phyloP scores from a whole-genome alignment of 768 basidiomycete species.

The Suillus subalutaceus region DNA sequence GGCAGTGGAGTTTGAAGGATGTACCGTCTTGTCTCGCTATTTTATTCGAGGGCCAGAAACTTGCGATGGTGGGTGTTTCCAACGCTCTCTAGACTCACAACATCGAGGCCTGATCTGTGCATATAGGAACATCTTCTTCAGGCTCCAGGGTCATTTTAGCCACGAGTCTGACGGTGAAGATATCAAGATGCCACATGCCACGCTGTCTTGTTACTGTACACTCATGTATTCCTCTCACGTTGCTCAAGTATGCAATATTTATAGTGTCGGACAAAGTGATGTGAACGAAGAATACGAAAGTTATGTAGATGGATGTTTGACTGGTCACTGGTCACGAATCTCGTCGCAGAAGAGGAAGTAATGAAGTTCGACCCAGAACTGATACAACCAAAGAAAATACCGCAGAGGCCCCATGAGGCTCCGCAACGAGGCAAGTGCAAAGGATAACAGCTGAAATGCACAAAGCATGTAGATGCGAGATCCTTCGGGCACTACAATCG shows the following conservation, averaged over 20 bases:
- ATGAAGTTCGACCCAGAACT: slow-evolving; percentile 13
- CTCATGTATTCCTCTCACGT: not conserved
- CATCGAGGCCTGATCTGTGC: not conserved
- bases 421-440: slow-evolving; percentile 15
- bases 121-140: not conserved
- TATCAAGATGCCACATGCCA: not conserved
- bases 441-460: slow-evolving; percentile 19
- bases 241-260: not conserved
- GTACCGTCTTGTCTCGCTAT: not conserved
- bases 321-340: not conserved
- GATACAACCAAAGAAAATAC: slow-evolving; percentile 13
- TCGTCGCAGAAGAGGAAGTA: not conserved
- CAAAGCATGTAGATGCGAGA: slow-evolving; percentile 17
- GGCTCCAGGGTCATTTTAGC: not conserved
- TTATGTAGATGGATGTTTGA: slow-evolving; percentile 15
- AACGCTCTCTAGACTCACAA: not conserved
- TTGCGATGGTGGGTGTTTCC: not conserved
- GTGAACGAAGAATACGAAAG: slow-evolving; percentile 4
- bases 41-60: not conserved
- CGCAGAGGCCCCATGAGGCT: slow-evolving; percentile 15
- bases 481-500: slow-evolving; percentile 21
- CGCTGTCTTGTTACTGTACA: not conserved
- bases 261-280: no score
- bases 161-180: not conserved
- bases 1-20: not conserved